Percentiles rank a stretch among this genome's conserved stretches.
Evolutionary conservation across 129 eudicot genomes (phyloP).

Genomic region (Saussurea involucrata): DNA sequence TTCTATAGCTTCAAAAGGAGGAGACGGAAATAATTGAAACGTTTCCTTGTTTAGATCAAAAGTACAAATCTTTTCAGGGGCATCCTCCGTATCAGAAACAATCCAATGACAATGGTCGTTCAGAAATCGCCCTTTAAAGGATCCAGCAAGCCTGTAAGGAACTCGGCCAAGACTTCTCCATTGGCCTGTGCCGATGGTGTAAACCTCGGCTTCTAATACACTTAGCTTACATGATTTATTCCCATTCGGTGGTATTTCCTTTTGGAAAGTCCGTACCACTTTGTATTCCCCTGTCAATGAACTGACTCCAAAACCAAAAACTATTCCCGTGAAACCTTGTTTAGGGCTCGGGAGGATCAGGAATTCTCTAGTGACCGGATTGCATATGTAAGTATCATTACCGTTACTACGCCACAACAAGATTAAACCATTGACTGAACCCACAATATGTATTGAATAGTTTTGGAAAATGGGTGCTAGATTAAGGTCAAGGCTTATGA

Average conservation of each 20-base stretch:
- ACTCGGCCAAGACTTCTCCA: background rate
- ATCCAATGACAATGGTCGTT: conserved; percentile 40
- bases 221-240: background rate
- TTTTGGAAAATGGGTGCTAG: background rate
- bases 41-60: background rate
- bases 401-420: conserved; percentile 30
- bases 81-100: background rate
- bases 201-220: background rate
- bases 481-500: conserved; percentile 7
- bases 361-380: background rate
- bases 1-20: background rate
- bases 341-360: background rate
- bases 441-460: background rate
- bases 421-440: background rate
- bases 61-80: background rate
- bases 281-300: background rate
- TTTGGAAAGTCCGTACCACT: background rate
- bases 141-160: background rate
- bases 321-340: background rate
- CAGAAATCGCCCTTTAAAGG: conserved; percentile 9
- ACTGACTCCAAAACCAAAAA: background rate
- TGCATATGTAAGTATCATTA: background rate
- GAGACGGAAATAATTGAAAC: conserved; percentile 23
- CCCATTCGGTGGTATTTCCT: too few species aligned
- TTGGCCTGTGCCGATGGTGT: conserved; percentile 42